phyloP scores from a whole-genome alignment of 2,329 filamentous ascomycete species.

The Diaporthe sp. region DNA sequence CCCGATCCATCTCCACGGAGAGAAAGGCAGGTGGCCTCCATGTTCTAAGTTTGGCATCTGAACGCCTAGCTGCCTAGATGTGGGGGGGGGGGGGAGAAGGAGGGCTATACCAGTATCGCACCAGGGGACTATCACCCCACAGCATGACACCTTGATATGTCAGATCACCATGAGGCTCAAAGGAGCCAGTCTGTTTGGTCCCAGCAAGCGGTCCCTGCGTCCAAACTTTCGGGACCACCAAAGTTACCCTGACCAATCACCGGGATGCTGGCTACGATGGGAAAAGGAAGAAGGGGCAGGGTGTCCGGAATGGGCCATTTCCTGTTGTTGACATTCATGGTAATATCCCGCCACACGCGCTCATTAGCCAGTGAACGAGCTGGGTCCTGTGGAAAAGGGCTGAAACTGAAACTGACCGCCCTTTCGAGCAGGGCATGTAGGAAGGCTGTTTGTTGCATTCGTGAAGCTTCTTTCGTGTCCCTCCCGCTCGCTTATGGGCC shows the following conservation, averaged over 20 bases:
- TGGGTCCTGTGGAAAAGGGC: constrained; percentile 14
- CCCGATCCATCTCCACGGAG: constrained; percentile 18
- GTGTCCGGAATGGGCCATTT: constrained; percentile 5
- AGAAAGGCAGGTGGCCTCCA: constrained; percentile 3
- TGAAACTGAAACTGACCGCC: constrained; percentile 28
- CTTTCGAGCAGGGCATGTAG: constrained; percentile 12
- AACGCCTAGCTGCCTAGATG: constrained; percentile 20
- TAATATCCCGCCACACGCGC: constrained; percentile 21
- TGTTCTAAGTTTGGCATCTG: constrained; percentile 40
- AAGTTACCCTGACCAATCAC: constrained; percentile 10
- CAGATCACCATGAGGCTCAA: constrained; percentile 37
- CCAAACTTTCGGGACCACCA: constrained; percentile 34
- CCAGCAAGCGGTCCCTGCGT: constrained; percentile 25
- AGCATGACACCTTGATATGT: constrained; percentile 18
- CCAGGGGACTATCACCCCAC: constrained; percentile 5
- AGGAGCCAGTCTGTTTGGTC: constrained; percentile 29
- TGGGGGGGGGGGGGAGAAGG: constrained; percentile 14
- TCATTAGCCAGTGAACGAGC: constrained; percentile 18
- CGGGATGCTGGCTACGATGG: neutral
- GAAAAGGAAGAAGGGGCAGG: neutral
- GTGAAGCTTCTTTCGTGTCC: constrained; percentile 30
- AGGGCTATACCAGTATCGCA: constrained; percentile 18
- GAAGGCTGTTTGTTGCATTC: constrained; percentile 32
- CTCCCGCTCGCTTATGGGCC: constrained; percentile 29
- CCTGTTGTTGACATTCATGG: constrained; percentile 24